Evolutionary conservation across 2,329 filamentous ascomycete species (phyloP).

Genomic region (Tricladium varicosporioides): DNA sequence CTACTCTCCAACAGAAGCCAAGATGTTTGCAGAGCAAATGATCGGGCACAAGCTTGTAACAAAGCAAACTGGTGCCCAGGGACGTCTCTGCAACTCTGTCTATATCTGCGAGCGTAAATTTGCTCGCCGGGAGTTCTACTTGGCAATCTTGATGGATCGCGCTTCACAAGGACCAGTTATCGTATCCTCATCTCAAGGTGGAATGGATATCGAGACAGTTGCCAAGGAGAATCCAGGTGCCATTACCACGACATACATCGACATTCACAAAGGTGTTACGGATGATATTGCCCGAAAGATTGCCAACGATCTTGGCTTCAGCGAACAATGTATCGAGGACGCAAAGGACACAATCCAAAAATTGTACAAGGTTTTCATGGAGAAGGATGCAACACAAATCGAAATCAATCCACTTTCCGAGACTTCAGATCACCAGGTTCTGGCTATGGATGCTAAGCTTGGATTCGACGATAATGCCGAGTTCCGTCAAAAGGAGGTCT

Average conservation of each 20-base stretch:
- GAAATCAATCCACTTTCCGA: slow-evolving; percentile 99
- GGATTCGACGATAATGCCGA: slow-evolving; percentile 98
- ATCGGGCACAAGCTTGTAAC: slow-evolving; percentile 99
- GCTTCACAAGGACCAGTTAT: slow-evolving; percentile 88
- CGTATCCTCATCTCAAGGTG: slow-evolving; percentile 95
- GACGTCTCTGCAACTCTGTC: slow-evolving; percentile 93
- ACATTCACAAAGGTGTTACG: slow-evolving; percentile 93
- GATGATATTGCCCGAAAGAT: slow-evolving; percentile 92
- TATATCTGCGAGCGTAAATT: slow-evolving; percentile 99
- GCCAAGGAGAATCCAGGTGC: slow-evolving; percentile 97
- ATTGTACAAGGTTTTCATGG: slow-evolving; percentile 97
- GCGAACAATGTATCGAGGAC: slow-evolving; percentile 93
- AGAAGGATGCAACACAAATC: slow-evolving; percentile 98
- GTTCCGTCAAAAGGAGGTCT: slow-evolving; percentile 96
- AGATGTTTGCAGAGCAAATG: slow-evolving; percentile 99
- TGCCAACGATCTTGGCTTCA: slow-evolving; percentile 91
- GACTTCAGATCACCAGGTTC: slow-evolving; percentile 95
- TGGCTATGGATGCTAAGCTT: slow-evolving; percentile 99
- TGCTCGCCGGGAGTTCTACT: slow-evolving; percentile 97
- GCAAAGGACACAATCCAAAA: slow-evolving; percentile 97
- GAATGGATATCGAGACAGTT: slow-evolving; percentile 98
- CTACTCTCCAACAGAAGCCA: slow-evolving; percentile 94
- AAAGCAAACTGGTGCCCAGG: slow-evolving; percentile 94
- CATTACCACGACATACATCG: slow-evolving; percentile 88
- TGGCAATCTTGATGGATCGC: slow-evolving; percentile 98